These are phyloP conservation scores for Colletotrichum magnum DNA, from an alignment of 2,329 filamentous ascomycete genomes.

Conservation along the genomic window DNA sequence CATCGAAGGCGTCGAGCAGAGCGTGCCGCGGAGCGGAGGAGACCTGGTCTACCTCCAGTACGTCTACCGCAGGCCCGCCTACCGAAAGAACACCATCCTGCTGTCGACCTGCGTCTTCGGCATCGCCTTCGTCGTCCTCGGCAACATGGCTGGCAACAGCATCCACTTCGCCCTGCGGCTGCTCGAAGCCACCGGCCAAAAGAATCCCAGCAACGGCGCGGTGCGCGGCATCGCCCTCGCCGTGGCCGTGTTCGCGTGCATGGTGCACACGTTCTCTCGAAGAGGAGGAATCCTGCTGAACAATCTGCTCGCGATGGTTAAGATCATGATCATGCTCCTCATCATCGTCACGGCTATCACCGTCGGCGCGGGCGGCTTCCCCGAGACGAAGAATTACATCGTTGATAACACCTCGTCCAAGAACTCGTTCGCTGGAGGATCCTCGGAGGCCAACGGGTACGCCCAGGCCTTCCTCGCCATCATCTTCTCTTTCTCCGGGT, in stretches of 20 bases:
- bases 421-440: constrained; percentile 45
- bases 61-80: constrained; percentile 56
- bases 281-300: constrained; percentile 64
- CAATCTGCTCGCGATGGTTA: constrained; percentile 65
- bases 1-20: constrained; percentile 54
- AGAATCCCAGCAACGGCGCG: constrained; percentile 47
- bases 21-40: constrained; percentile 50
- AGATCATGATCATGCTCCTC: constrained; percentile 62
- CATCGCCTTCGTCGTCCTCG: constrained; percentile 60
- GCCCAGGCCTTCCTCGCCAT: constrained; percentile 59
- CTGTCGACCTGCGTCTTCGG: constrained; percentile 61
- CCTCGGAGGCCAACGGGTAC: constrained; percentile 49
- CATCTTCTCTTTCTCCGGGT: constrained; percentile 55
- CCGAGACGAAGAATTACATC: constrained; percentile 45
- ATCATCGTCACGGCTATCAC: constrained; percentile 55
- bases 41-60: constrained; percentile 56
- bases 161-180: constrained; percentile 60
- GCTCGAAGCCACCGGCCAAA: constrained; percentile 52
- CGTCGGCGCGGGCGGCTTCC: constrained; percentile 48
- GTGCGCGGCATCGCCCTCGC: constrained; percentile 64
- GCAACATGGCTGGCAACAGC: constrained; percentile 64
- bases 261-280: constrained; percentile 64
- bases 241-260: constrained; percentile 58
- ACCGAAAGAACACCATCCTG: constrained; percentile 52
- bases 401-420: constrained; percentile 45